These are phyloP conservation scores for Aspergillus sclerotioniger DNA, from an alignment of 495 filamentous ascomycete species.

Conservation along the genomic window DNA sequence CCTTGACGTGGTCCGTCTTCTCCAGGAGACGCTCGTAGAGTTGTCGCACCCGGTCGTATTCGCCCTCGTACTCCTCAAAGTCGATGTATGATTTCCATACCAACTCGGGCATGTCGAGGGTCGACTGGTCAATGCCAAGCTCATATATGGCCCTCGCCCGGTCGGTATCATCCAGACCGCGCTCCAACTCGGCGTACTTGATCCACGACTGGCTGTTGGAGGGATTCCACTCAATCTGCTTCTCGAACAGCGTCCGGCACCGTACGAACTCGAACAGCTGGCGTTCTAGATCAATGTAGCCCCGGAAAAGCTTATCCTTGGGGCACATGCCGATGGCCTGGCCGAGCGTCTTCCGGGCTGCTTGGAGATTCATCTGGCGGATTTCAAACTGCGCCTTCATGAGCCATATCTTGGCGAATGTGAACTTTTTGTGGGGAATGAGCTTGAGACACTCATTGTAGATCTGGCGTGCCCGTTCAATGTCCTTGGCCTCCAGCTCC, in stretches of 20 bases:
- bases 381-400: constrained; percentile 92
- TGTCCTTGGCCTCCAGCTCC: constrained; percentile 78
- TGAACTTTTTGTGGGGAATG: constrained; percentile 95
- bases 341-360: constrained; percentile 84
- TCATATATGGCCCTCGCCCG: constrained; percentile 90
- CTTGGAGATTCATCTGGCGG: constrained; percentile 74
- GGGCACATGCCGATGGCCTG: constrained; percentile 90
- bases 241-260: constrained; percentile 88
- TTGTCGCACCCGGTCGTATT: constrained; percentile 76
- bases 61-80: constrained; percentile 91
- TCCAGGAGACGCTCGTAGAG: constrained; percentile 88
- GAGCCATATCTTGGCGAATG: constrained; percentile 95
- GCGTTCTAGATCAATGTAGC: constrained; percentile 87
- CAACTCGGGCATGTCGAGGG: constrained; percentile 95
- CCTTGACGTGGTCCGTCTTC: constrained; percentile 96
- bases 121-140: constrained; percentile 76
- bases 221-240: constrained; percentile 86
- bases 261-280: constrained; percentile 89
- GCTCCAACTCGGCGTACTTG: constrained; percentile 87
- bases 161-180: constrained; percentile 83
- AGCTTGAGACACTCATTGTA: constrained; percentile 85
- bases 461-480: constrained; percentile 79
- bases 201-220: constrained; percentile 93
- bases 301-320: constrained; percentile 91
- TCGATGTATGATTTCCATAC: constrained; percentile 98